Evolutionary conservation across 1,139 yeast genomes (phyloP).

Genomic region (Suhomyces panamericanus): DNA sequence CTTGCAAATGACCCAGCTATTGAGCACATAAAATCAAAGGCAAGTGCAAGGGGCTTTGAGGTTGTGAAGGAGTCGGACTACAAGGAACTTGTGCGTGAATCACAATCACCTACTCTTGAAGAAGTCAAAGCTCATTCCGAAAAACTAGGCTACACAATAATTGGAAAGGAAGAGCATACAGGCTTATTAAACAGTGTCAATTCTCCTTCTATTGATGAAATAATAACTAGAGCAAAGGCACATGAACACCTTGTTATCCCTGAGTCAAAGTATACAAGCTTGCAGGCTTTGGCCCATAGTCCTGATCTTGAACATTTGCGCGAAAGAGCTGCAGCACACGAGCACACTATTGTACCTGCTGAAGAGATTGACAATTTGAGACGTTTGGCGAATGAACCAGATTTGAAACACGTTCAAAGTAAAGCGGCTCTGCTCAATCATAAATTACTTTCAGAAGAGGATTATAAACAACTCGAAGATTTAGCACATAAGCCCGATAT

Average conservation of each 20-base stretch:
- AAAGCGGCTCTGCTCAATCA: conserved; percentile 26
- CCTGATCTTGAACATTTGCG: conserved; percentile 25
- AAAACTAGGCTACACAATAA: conserved; percentile 23
- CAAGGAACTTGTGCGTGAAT: conserved; percentile 14
- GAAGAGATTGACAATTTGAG: conserved; percentile 16
- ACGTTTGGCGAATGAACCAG: conserved; percentile 17
- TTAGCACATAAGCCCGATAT: conserved; percentile 28
- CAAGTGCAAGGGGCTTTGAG: conserved; percentile 13
- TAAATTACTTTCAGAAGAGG: conserved; percentile 8
- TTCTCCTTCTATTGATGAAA: conserved; percentile 23
- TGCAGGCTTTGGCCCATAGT: conserved; percentile 15
- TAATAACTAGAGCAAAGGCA: conserved; percentile 18
- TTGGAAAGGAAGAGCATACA: conserved; percentile 10
- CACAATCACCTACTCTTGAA: conserved; percentile 23
- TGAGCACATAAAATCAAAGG: conserved; percentile 19
- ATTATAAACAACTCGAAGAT: conserved; percentile 14
- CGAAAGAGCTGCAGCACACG: conserved; percentile 14
- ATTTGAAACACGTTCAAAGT: conserved; percentile 21
- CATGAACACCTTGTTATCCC: conserved; percentile 21
- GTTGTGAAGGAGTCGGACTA: conserved; percentile 20
- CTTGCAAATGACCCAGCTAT: conserved; percentile 32
- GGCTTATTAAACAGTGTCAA: conserved; percentile 9
- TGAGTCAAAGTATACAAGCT: conserved; percentile 8
- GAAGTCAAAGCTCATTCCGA: conserved; percentile 35
- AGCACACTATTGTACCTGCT: conserved; percentile 21